Evolutionary conservation across 176 grass and related monocot genomes (phyloP).

Genomic region (Zea luxurians): DNA sequence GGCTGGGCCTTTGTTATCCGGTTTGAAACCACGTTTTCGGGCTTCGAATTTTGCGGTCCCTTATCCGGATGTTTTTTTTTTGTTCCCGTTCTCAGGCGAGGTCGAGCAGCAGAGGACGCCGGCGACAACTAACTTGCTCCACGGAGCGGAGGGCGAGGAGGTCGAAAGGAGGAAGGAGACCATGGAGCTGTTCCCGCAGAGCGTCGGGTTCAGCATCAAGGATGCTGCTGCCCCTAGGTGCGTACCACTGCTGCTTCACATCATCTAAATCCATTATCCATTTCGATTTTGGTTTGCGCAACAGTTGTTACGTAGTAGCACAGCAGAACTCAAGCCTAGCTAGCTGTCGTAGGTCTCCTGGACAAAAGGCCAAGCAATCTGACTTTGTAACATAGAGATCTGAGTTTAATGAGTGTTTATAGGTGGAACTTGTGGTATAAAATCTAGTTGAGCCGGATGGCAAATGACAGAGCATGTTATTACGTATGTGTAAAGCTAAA

Average conservation of each 20-base stretch:
- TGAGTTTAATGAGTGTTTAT: not conserved
- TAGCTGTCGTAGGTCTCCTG: not conserved
- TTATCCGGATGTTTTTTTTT: slow-evolving; percentile 15
- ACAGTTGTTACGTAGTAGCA: not conserved
- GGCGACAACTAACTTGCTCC: slow-evolving; percentile 55
- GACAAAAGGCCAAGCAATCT: not conserved
- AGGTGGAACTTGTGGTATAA: not conserved
- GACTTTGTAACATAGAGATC: not conserved
- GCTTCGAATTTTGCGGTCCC: not conserved
- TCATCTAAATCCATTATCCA: not conserved
- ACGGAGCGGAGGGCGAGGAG: slow-evolving; percentile 43
- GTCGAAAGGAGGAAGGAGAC: slow-evolving; percentile 53
- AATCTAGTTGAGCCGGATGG: slow-evolving; percentile 23
- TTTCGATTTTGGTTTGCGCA: slow-evolving; percentile 11
- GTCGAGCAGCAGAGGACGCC: slow-evolving; percentile 42
- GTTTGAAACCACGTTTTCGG: not conserved
- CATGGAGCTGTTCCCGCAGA: slow-evolving; percentile 89
- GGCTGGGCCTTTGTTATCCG: not conserved
- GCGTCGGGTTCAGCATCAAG: slow-evolving; percentile 51
- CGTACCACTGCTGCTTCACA: slow-evolving; percentile 35
- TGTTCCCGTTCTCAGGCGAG: slow-evolving; percentile 46
- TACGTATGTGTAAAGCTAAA: not conserved
- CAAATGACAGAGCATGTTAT: not conserved
- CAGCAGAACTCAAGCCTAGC: not conserved
- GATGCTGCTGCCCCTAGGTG: slow-evolving; percentile 29